Evolutionary conservation across 1,284 basidiomycete genomes (phyloP), one percentile per base, ranked within the genome.

Genomic region (Ceratobasidium sp.): DNA sequence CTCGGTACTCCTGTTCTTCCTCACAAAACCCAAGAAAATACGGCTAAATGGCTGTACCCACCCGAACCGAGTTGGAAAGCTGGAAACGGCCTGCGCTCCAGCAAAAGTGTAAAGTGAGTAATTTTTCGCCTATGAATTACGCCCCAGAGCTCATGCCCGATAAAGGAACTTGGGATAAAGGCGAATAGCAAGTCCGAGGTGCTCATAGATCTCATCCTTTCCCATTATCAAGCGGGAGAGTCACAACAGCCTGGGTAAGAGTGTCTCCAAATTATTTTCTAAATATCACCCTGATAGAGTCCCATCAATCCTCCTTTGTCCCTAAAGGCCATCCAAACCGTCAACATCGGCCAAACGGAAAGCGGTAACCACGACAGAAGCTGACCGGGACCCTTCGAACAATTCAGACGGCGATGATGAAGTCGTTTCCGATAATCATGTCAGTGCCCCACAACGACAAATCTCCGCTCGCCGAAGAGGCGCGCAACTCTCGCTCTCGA

Each of bases 41-140:
- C 28, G 39, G n/a, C 58, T 43, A 21, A 21, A 65, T 65, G 62
- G 30, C 62, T 50, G 46, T 18, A 18, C 64, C 64, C 45, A 69
- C 64, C 4, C 50, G 64, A 10, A 26, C 36, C 18, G 36, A 69
- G 26, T 39, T 69, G 4, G 64, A 69, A 26, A 32, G 64, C 52
- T 69, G 23, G 64, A 69, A 69, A 52, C 64, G 64, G n/a, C 36
- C 64, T 21, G 64, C 64, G 32, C 32, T 69, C 5, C 64, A 69
- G 36, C 50, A 55, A 18, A 69, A 45, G 28, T 69, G 64, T 52
- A 69, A 69, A 50, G 64, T 57, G 21, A 41, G 50, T 69, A 57
- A 48, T 26, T 43, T 57, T 32, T 26, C 36, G 50, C 5, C 43
- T 45, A 18, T 3, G 43, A 9, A n/a, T 45, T n/a, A 28, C 18